phyloP scores from a whole-genome alignment of 2,329 filamentous ascomycete genomes.

The Teratosphaeriaceae sp. region DNA sequence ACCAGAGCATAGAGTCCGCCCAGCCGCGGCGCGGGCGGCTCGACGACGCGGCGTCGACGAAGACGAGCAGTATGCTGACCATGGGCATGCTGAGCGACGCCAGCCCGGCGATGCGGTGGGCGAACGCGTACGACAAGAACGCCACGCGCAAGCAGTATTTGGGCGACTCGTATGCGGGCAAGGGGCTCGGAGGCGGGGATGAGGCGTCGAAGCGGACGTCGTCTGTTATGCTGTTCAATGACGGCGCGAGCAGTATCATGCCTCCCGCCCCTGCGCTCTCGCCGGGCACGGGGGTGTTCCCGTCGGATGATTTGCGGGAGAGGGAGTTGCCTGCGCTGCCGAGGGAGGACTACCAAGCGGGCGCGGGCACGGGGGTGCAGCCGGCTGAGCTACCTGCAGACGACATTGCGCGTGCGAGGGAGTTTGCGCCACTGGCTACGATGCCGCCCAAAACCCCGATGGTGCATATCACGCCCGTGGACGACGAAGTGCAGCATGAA shows the following conservation, averaged over 20 bases:
- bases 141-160: conserved; percentile 81
- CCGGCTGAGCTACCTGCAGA: conserved; percentile 2
- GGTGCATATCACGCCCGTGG: conserved; percentile 5
- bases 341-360: conserved; percentile 14
- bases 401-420: neutral
- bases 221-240: conserved; percentile 22
- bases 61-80: conserved; percentile 86
- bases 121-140: conserved; percentile 88
- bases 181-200: conserved; percentile 21
- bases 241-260: conserved; percentile 8
- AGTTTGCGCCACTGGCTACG: neutral
- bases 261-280: conserved; percentile 9
- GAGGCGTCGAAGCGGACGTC: conserved; percentile 20
- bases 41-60: conserved; percentile 52
- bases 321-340: conserved; percentile 39
- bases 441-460: conserved; percentile 11
- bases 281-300: conserved; percentile 8
- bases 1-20: conserved; percentile 44
- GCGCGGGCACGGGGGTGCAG: neutral
- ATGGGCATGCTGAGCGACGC: conserved; percentile 84
- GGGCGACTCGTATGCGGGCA: conserved; percentile 61
- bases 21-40: conserved; percentile 49
- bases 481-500: conserved; percentile 7
- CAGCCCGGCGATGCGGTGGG: conserved; percentile 94
- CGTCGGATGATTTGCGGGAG: conserved; percentile 3